Conservation (phyloP, 2,329 filamentous ascomycete genomes). For the Macrophomina phaseolina region DNA sequence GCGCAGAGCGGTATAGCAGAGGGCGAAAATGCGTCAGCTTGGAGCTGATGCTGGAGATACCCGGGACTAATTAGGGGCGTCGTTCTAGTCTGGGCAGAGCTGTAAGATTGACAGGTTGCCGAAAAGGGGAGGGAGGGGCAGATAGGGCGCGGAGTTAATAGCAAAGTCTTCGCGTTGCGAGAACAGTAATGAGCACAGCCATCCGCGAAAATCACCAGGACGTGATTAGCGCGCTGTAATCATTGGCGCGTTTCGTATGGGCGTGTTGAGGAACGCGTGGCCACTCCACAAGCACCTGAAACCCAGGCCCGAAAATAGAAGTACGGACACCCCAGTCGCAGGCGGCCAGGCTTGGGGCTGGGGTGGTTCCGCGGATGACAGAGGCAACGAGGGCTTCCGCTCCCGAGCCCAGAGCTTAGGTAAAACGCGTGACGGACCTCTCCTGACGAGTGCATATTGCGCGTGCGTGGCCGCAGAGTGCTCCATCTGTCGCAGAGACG, state of each 20-base stretch:
- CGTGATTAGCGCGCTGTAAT: slow-evolving; percentile 24
- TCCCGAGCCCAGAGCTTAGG: slow-evolving; percentile 6
- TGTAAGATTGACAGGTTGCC: slow-evolving; percentile 21
- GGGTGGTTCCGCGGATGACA: slow-evolving; percentile 7
- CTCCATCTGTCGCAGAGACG: slow-evolving; percentile 15
- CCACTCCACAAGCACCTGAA: slow-evolving; percentile 23
- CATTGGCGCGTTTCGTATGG: slow-evolving; percentile 19
- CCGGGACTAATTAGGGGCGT: slow-evolving; percentile 17
- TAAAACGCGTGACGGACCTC: slow-evolving; percentile 19
- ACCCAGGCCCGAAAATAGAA: slow-evolving; percentile 15
- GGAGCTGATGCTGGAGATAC: slow-evolving; percentile 11
- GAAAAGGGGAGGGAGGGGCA: slow-evolving; percentile 17
- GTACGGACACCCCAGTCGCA: slow-evolving; percentile 17
- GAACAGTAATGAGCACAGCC: slow-evolving; percentile 21
- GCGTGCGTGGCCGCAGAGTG: slow-evolving; percentile 19
- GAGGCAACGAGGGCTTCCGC: slow-evolving; percentile 1
- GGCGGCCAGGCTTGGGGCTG: slow-evolving; percentile 15
- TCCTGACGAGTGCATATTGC: slow-evolving; percentile 23
- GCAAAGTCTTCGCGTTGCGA: neutral
- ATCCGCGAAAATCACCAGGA: slow-evolving; percentile 24
- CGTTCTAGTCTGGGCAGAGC: slow-evolving; percentile 2
- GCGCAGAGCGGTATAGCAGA: slow-evolving; percentile 5
- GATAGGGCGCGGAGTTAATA: slow-evolving; percentile 14
- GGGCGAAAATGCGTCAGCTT: neutral
- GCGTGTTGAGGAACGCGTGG: slow-evolving; percentile 18